phyloP scores from a whole-genome alignment of 495 filamentous ascomycete species.

The Monascus purpureus region DNA sequence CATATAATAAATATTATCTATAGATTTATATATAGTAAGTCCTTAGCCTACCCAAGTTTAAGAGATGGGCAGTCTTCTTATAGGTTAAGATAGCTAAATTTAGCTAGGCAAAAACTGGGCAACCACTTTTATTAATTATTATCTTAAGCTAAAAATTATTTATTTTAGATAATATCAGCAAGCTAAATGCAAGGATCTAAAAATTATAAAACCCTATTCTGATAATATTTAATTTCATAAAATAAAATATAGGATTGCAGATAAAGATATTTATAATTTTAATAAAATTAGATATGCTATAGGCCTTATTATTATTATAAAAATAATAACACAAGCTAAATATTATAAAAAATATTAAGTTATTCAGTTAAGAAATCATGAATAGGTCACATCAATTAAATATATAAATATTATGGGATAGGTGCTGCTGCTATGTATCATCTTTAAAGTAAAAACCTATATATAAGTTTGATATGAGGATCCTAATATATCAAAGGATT shows the following conservation, averaged over 20 bases:
- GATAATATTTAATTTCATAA: constrained; percentile 14
- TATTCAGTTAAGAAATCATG: constrained; percentile 19
- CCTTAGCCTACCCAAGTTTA: constrained; percentile 11
- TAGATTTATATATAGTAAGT: constrained; percentile 15
- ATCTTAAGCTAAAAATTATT: constrained; percentile 15
- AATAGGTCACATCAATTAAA: constrained; percentile 24
- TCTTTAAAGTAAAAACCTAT: constrained; percentile 18
- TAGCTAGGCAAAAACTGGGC: too few species aligned
- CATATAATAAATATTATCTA: constrained; percentile 15
- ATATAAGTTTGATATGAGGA: constrained; percentile 13
- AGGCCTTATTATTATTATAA: constrained; percentile 13
- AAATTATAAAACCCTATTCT: constrained; percentile 20
- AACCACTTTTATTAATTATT: constrained; percentile 15
- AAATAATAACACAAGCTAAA: constrained; percentile 17
- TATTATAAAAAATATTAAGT: constrained; percentile 4
- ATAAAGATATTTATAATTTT: constrained; percentile 31
- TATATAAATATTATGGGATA: constrained; percentile 11
- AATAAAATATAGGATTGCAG: constrained; percentile 20
- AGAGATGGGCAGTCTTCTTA: too few species aligned
- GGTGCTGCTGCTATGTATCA: constrained; percentile 15
- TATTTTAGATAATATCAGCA: constrained; percentile 15
- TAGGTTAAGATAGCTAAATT: too few species aligned
- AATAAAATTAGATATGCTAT: constrained; percentile 27
- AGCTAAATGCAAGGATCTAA: constrained; percentile 22
- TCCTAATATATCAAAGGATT: constrained; percentile 8